Conservation (phyloP, 2,329 filamentous ascomycete genomes). For the Fusarium dlaminii region DNA sequence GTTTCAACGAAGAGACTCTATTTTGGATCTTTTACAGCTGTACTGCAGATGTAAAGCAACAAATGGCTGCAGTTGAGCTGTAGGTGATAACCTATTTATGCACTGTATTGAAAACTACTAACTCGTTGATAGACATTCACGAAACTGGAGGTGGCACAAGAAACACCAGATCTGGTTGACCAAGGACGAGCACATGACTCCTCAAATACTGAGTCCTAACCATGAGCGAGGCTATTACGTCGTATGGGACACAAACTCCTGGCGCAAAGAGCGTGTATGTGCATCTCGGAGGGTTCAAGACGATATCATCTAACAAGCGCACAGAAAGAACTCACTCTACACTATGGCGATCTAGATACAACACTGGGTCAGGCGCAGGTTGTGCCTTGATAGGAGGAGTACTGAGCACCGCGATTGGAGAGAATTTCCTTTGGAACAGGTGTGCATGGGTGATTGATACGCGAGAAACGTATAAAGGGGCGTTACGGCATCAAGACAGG, state of each 20-base stretch:
- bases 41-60: constrained; percentile 69
- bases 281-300: constrained; percentile 17
- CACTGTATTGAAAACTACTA: neutral
- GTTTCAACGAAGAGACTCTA: constrained; percentile 74
- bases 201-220: constrained; percentile 65
- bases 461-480: constrained; percentile 40
- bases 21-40: constrained; percentile 78
- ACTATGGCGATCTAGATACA: constrained; percentile 70
- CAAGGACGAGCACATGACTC: constrained; percentile 73
- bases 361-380: constrained; percentile 48
- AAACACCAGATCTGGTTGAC: constrained; percentile 73
- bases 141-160: constrained; percentile 76
- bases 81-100: constrained; percentile 48
- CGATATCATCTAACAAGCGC: neutral
- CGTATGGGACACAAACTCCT: constrained; percentile 70
- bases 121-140: constrained; percentile 60
- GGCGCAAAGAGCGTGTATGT: constrained; percentile 71
- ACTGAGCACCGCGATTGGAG: constrained; percentile 9
- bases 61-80: constrained; percentile 71
- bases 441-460: constrained; percentile 32
- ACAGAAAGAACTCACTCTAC: constrained; percentile 68
- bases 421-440: constrained; percentile 14
- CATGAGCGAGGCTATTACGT: constrained; percentile 74
- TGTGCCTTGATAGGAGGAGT: constrained; percentile 34
- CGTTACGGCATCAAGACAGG: constrained; percentile 46